Evolutionary conservation across 2,329 filamentous ascomycete genomes (phyloP).

Genomic region (Albophoma yamanashiensis): DNA sequence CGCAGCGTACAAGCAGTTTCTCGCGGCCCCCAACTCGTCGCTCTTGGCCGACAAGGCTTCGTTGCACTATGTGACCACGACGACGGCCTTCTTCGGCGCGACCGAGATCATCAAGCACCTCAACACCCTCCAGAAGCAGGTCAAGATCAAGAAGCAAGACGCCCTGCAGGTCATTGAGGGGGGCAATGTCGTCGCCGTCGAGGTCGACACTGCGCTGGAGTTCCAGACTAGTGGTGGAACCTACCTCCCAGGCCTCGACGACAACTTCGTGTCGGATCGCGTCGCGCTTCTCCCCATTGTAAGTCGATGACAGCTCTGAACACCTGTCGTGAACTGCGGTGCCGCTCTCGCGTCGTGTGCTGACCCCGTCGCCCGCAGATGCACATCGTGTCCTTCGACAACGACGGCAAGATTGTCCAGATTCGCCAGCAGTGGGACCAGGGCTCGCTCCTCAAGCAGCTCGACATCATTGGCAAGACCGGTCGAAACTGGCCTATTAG

Average conservation of each 20-base stretch:
- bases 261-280: constrained; percentile 85
- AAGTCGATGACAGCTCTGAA: constrained; percentile 26
- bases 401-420: constrained; percentile 66
- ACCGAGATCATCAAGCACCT: constrained; percentile 78
- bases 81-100: constrained; percentile 60
- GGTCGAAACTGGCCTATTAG: constrained; percentile 93
- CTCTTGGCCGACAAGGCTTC: constrained; percentile 55
- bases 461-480: constrained; percentile 84
- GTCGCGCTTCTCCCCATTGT: constrained; percentile 73
- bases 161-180: constrained; percentile 66
- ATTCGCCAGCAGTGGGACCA: constrained; percentile 95
- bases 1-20: constrained; percentile 58
- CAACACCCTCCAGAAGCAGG: constrained; percentile 54
- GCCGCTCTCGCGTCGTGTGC: background rate
- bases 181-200: constrained; percentile 61
- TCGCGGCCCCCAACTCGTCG: constrained; percentile 53
- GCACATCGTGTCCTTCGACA: constrained; percentile 81
- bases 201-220: constrained; percentile 74
- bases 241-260: constrained; percentile 81
- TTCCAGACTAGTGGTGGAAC: constrained; percentile 73
- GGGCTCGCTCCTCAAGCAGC: constrained; percentile 79
- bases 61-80: constrained; percentile 83
- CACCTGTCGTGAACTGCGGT: background rate
- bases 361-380: constrained; percentile 36
- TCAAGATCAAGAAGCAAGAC: constrained; percentile 76